Evolutionary conservation across 1,284 basidiomycete genomes (phyloP).

Genomic region (Cryptococcus sp.): DNA sequence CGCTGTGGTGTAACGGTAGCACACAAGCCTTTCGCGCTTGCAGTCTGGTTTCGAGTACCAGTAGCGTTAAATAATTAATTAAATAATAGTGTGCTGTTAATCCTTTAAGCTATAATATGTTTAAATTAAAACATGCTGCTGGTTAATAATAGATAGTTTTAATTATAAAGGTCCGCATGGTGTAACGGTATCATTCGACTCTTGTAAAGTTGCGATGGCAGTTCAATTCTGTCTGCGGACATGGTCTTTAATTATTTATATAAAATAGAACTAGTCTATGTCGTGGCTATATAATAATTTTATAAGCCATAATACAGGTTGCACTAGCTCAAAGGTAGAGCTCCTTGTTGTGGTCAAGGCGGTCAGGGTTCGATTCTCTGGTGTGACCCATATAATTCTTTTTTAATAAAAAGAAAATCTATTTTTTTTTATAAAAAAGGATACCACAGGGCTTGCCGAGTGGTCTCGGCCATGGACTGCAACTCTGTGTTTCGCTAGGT

Average conservation of each 20-base stretch:
- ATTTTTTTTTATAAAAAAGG: not conserved
- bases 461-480: too few relatives aligned
- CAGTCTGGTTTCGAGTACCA: not conserved
- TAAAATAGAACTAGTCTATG: not conserved
- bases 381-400: not conserved
- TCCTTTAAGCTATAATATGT: not conserved
- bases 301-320: not conserved
- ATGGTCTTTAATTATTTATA: not conserved
- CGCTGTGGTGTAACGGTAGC: slow-evolving; percentile 1
- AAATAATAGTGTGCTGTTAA: not conserved
- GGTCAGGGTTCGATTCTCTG: not conserved
- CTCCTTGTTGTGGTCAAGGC: not conserved
- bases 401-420: not conserved
- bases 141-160: too few relatives aligned
- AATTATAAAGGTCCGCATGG: too few relatives aligned
- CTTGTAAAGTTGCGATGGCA: not conserved
- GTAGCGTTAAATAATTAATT: not conserved
- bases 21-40: not conserved
- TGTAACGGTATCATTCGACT: not conserved
- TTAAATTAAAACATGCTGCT: too few relatives aligned
- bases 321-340: not conserved
- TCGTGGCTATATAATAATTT: not conserved
- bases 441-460: not conserved
- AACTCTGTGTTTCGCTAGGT: too few relatives aligned
- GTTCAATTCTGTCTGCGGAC: not conserved